Base-by-base conservation (phyloP, 768 basidiomycete species). In the Naganishia randhawae region DNA sequence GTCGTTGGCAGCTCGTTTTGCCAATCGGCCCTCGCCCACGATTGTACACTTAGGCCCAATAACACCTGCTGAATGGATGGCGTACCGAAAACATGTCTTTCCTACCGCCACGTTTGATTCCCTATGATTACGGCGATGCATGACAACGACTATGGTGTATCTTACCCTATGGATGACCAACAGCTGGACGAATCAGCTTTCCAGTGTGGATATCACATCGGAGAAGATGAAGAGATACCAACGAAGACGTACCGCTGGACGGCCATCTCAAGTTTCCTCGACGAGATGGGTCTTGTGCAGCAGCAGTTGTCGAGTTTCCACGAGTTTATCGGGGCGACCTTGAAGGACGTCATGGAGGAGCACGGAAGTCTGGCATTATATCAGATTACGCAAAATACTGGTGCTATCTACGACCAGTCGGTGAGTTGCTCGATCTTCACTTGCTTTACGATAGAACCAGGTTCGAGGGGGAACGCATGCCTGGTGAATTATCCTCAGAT, bases 261-360 rank as follows among this genome's bases (percentile, higher is more conserved):
- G n/a, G 89, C 98, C 77, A 97, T 98, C 74, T 89, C 91, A 71
- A 88, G 91, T 75, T 99, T 95, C 83, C 97, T 99, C 80, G 89
- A 92, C 71, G 90, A 92, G 79, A 96, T 95, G 80, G 95, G 95
- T 81, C 88, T 99, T 69, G 96, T 98, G 64, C 87, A 92, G 54
- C 96, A 99, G 78, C 96, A 99, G 79, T 86, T 98, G 65, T 93
- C 95, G 82, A 94, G 91, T 13, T 99, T 95, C 81, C 93, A 99
- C 78, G 95, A 98, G 82, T 99, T 98, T 76, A 91, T 99, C 37
- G 92, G 97, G 78, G 97, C 97, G 74, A 97, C 93, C 17, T 96
- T 99, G 93, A 95, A 98, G 81, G 96, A 98, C 78, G 85, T 99
- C 29, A 94, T 99, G 25, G 96, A 97, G 79, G 96, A 99, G 82